Evolutionary conservation across 208 protist genomes (phyloP).

Genomic region (Acanthamoeba culbertsoni): DNA sequence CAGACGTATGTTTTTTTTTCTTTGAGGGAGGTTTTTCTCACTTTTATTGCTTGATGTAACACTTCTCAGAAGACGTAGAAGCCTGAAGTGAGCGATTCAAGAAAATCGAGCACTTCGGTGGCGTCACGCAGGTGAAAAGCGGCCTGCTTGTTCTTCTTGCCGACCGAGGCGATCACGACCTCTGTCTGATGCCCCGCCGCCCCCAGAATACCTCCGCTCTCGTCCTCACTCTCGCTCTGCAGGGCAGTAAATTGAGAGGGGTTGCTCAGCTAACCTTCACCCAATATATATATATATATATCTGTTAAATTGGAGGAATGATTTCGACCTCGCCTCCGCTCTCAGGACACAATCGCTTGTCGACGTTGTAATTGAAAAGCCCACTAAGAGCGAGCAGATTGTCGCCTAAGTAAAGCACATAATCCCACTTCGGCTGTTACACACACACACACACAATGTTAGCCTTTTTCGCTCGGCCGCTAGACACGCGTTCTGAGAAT

Average conservation of each 20-base stretch:
- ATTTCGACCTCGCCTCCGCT: neutral
- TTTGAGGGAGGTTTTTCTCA: too few species aligned
- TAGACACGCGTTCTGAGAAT: neutral
- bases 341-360: conserved; percentile 5
- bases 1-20: too few species aligned
- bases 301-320: neutral
- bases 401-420: conserved; percentile 25
- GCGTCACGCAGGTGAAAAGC: conserved; percentile 30
- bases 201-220: neutral
- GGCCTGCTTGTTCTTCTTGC: conserved; percentile 49
- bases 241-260: too few species aligned
- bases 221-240: conserved; percentile 27
- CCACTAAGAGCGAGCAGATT: neutral
- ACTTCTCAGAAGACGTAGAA: conserved; percentile 51
- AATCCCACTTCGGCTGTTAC: neutral
- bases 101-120: conserved; percentile 43
- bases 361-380: conserved; percentile 42
- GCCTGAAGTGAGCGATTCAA: conserved; percentile 38
- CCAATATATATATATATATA: too few species aligned
- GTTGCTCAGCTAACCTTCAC: too few species aligned
- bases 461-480: neutral
- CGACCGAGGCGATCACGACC: conserved; percentile 44
- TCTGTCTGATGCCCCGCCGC: conserved; percentile 25
- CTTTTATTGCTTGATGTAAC: too few species aligned
- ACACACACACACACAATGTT: neutral